Evolutionary conservation across 2,329 filamentous ascomycete genomes (phyloP).

Genomic region (Phoma sp.): DNA sequence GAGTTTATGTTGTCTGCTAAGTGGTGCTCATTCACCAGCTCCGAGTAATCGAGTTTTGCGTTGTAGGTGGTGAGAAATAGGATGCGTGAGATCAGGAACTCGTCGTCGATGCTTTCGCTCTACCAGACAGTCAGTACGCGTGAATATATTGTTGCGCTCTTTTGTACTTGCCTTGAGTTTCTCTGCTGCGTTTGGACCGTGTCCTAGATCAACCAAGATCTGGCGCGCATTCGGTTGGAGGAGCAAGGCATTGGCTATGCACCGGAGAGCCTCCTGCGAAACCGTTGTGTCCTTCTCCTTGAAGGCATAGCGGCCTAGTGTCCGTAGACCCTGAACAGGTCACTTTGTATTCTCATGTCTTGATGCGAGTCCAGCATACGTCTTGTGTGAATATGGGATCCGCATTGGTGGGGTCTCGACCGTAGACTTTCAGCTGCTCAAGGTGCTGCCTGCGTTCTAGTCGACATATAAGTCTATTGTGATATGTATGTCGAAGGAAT

Average conservation of each 20-base stretch:
- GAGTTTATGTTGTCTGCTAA: conserved; percentile 73
- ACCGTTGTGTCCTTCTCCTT: conserved; percentile 64
- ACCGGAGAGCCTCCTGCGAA: conserved; percentile 78
- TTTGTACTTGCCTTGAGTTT: conserved; percentile 64
- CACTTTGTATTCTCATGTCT: conserved; percentile 12
- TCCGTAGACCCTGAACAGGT: conserved; percentile 71
- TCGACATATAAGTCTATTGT: too few species aligned
- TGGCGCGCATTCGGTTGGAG: conserved; percentile 73
- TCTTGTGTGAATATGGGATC: conserved; percentile 84
- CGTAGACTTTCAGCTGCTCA: conserved; percentile 76
- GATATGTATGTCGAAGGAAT: too few species aligned
- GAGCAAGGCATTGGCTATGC: conserved; percentile 84
- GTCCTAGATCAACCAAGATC: conserved; percentile 74
- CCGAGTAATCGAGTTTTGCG: conserved; percentile 70
- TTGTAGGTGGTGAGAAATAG: conserved; percentile 83
- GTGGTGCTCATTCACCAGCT: conserved; percentile 70
- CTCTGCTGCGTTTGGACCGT: conserved; percentile 71
- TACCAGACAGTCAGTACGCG: conserved; percentile 31
- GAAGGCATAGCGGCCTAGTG: conserved; percentile 76
- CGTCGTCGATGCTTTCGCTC: conserved; percentile 78
- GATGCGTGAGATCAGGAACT: conserved; percentile 83
- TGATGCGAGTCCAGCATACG: conserved; percentile 55
- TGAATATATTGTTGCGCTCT: neutral
- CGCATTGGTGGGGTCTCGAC: conserved; percentile 74
- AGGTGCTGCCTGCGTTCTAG: conserved; percentile 68